Evolutionary conservation across 1,139 yeast genomes (phyloP).

Genomic region (Debaryomycetaceae sp.): DNA sequence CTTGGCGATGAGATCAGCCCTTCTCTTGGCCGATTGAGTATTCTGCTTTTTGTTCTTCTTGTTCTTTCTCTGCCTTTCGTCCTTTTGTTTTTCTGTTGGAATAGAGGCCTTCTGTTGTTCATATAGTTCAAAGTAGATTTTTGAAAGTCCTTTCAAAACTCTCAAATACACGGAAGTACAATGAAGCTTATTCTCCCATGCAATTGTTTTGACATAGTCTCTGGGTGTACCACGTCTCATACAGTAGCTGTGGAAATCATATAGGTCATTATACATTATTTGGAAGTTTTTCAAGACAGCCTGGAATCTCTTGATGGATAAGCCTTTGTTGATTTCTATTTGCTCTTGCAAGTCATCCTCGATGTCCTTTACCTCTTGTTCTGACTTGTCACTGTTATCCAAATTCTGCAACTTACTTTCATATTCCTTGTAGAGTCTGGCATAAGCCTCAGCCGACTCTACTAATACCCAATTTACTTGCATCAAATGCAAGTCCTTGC

Average conservation of each 20-base stretch:
- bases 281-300: conserved; percentile 67
- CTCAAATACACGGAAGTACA: conserved; percentile 68
- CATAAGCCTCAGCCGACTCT: conserved; percentile 82
- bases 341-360: conserved; percentile 32
- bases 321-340: conserved; percentile 51
- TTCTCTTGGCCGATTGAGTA: conserved; percentile 35
- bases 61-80: conserved; percentile 18
- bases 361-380: conserved; percentile 14
- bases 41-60: conserved; percentile 34
- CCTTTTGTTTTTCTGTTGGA: conserved; percentile 9
- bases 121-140: conserved; percentile 51
- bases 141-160: conserved; percentile 63
- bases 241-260: conserved; percentile 92
- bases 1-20: conserved; percentile 34
- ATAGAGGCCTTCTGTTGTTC: conserved; percentile 16
- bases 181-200: conserved; percentile 78
- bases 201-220: conserved; percentile 68
- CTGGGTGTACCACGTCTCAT: conserved; percentile 89
- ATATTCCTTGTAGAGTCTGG: conserved; percentile 29
- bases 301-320: conserved; percentile 75
- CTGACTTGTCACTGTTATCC: conserved; percentile 6
- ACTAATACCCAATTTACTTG: conserved; percentile 89
- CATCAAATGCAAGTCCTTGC: conserved; percentile 82
- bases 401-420: conserved; percentile 13
- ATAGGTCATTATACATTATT: conserved; percentile 77